Evolutionary conservation across 352 stramenopile genomes (phyloP), one percentile per base, ranked within the genome.

Genomic region (Globisporangium solare): DNA sequence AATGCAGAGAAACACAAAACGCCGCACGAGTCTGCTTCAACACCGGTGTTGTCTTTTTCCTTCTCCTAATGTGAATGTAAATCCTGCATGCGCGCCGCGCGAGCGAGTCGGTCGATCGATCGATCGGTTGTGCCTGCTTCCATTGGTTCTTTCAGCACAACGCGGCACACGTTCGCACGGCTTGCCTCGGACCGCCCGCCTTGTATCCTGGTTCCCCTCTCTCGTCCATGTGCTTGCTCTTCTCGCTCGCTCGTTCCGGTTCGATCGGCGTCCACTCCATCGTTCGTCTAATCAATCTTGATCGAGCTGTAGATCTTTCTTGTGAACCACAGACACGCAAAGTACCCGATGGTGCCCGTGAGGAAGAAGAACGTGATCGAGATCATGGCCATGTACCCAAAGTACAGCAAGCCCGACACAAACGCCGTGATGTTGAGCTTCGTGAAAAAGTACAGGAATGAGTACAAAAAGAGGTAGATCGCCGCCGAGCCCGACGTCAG

Each of bases 371-470:
- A 97, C 22, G 83, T 96, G 55, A 99, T 60, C 57, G 89, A 99
- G 52, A 97, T 96, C 74, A 99, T 95, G 61, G 79, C 84, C 97
- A 99, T 99, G 86, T 99, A 99, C 51, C 96, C 97, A 87, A 99
- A 99, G 85, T 99, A 99, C 46, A 99, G 76, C 58, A 99, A 70
- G 24, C 81, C 85, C 47, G 87, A 96, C 35, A 96, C 89, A 31
- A 96, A 88, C 50, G 86, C 83, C 51, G 96, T 97, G 60, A 99
- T 98, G 63, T 99, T 95, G 66, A 99, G 83, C 74, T 98, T 98
- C 42, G 83, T 98, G 63, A 88, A 89, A 67, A 98, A 98, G 87
- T 99, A 99, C 76, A 98, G 97, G 64, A 99, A 84, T 48, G 94
- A 97, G 86, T 99, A 99, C 3, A 99, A 63, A 77, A 99, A 99